phyloP scores from a whole-genome alignment of 345 rosid species.

The Barbarea vulgaris region DNA sequence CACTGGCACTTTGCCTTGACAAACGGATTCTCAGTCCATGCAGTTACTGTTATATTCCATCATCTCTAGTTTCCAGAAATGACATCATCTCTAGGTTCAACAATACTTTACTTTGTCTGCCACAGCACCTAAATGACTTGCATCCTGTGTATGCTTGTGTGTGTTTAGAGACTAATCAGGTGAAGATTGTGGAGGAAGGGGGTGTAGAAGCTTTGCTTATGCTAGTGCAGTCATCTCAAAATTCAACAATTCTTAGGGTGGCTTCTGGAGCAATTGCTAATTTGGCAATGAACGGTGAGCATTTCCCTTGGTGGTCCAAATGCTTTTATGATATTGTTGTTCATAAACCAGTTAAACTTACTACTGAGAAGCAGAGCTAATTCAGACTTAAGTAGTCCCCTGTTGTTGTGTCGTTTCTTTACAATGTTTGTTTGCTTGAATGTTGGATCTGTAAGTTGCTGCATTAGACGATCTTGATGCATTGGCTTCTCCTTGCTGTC shows the following conservation, averaged over 20 bases:
- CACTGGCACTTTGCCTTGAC: background rate
- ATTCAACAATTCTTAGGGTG: conserved; percentile 83
- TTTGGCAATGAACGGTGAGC: conserved; percentile 92
- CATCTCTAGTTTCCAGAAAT: conserved; percentile 1
- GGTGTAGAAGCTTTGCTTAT: conserved; percentile 85
- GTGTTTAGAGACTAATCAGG: conserved; percentile 75
- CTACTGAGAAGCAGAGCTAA: background rate
- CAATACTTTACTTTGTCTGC: background rate
- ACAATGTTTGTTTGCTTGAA: conserved; percentile 10
- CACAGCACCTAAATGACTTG: conserved; percentile 10
- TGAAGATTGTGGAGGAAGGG: conserved; percentile 88
- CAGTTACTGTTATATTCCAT: background rate
- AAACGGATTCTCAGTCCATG: background rate
- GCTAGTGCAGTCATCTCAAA: conserved; percentile 67
- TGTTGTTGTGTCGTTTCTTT: conserved; percentile 18
- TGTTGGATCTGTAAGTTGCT: conserved; percentile 11
- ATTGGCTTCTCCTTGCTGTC: background rate
- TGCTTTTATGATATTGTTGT: conserved; percentile 12
- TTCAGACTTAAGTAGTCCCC: background rate
- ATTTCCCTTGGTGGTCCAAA: conserved; percentile 12
- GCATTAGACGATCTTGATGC: conserved; percentile 4
- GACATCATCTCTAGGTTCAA: background rate
- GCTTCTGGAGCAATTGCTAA: conserved; percentile 98
- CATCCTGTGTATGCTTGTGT: conserved; percentile 2
- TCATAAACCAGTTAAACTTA: background rate